phyloP scores from a whole-genome alignment of 768 basidiomycete species.

The Mycena pura region DNA sequence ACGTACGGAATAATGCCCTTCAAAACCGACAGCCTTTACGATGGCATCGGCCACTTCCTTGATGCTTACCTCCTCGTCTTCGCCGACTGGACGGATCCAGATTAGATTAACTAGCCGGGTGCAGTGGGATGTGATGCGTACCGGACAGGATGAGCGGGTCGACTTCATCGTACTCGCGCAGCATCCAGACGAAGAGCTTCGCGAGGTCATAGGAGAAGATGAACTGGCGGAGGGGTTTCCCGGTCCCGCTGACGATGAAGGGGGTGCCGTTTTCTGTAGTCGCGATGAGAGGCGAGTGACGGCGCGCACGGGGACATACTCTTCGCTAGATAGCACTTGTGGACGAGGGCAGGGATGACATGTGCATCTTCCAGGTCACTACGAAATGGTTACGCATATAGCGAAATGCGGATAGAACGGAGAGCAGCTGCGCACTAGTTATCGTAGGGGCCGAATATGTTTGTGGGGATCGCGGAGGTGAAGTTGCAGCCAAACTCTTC shows the following conservation, averaged over 20 bases:
- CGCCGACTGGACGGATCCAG: slow-evolving; percentile 69
- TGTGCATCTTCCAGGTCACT: slow-evolving; percentile 91
- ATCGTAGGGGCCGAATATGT: slow-evolving; percentile 94
- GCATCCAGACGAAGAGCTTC: slow-evolving; percentile 92
- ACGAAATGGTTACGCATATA: slow-evolving; percentile 11
- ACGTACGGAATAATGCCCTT: slow-evolving; percentile 76
- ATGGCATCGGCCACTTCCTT: slow-evolving; percentile 90
- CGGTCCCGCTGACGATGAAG: slow-evolving; percentile 88
- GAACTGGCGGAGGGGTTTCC: slow-evolving; percentile 94
- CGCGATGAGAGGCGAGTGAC: not conserved
- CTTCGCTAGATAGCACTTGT: slow-evolving; percentile 92
- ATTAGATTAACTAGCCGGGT: not conserved
- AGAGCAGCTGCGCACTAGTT: slow-evolving; percentile 71
- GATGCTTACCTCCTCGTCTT: slow-evolving; percentile 95
- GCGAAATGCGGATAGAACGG: not conserved
- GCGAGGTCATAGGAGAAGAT: slow-evolving; percentile 97
- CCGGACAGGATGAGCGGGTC: slow-evolving; percentile 94
- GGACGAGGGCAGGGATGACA: slow-evolving; percentile 93
- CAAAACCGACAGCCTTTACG: slow-evolving; percentile 80
- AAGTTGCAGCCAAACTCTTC: slow-evolving; percentile 95
- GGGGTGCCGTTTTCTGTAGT: slow-evolving; percentile 76
- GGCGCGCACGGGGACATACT: slow-evolving; percentile 48
- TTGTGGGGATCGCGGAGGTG: slow-evolving; percentile 96
- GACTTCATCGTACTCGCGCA: slow-evolving; percentile 89
- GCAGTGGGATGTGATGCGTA: slow-evolving; percentile 37